Conservation (phyloP, 345 rosid species). For the Rubroshorea leprosula region DNA sequence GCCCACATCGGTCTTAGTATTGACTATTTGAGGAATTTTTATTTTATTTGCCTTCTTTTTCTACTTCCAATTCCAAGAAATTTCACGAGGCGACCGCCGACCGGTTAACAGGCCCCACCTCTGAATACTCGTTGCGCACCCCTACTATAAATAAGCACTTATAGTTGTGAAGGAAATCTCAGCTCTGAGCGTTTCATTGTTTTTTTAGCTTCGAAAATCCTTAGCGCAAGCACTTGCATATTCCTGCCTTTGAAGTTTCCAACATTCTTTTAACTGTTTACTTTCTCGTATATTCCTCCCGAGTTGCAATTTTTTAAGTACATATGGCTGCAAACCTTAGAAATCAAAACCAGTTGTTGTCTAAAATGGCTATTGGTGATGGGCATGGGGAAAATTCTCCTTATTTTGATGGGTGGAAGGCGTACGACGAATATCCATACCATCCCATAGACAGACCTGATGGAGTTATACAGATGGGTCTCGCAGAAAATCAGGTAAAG, state of each 20-base stretch:
- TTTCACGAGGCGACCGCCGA: no score
- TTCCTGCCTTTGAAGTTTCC: neutral
- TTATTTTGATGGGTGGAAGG: constrained; percentile 93
- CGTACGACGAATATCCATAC: constrained; percentile 62
- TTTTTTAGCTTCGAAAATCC: neutral
- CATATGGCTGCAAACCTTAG: constrained; percentile 26
- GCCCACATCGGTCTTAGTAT: no score
- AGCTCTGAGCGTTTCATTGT: no score
- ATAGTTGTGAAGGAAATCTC: no score
- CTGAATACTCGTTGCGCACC: no score
- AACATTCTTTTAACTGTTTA: no score
- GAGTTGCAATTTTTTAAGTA: neutral
- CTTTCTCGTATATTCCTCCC: neutral
- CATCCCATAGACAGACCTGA: constrained; percentile 53
- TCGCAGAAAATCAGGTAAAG: constrained; percentile 84
- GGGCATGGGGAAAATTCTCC: constrained; percentile 77
- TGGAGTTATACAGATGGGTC: constrained; percentile 98
- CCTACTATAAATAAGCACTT: no score
- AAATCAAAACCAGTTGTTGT: constrained; percentile 29
- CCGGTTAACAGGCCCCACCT: no score
- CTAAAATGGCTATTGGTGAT: constrained; percentile 56
- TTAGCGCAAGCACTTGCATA: neutral
- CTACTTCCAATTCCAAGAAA: no score
- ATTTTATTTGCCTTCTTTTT: no score
- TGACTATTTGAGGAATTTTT: no score